Evolutionary conservation across 2,329 filamentous ascomycete genomes (phyloP).

Genomic region (Cephalotrichum gorgonifer): DNA sequence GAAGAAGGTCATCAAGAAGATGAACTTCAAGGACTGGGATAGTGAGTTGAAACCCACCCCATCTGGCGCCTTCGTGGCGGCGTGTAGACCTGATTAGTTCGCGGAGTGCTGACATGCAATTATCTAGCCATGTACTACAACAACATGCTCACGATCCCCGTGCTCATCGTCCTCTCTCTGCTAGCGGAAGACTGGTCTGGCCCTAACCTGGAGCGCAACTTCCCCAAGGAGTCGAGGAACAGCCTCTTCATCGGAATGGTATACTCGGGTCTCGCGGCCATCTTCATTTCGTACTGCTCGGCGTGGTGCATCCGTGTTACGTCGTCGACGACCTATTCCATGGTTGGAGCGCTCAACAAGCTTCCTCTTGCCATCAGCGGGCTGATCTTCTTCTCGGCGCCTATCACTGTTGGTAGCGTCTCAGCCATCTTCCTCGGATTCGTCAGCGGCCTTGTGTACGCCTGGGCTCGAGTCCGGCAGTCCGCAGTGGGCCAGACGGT

Average conservation of each 20-base stretch:
- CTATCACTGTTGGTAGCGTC: conserved; percentile 84
- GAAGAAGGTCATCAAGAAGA: conserved; percentile 98
- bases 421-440: conserved; percentile 88
- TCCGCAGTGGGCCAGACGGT: conserved; percentile 54
- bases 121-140: conserved; percentile 99
- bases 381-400: conserved; percentile 89
- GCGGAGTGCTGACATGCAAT: not conserved
- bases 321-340: conserved; percentile 94
- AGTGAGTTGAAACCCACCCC: conserved; percentile 61
- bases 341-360: conserved; percentile 98
- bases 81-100: no score
- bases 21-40: conserved; percentile 99
- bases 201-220: conserved; percentile 75
- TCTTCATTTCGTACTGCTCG: conserved; percentile 99
- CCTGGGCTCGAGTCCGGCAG: conserved; percentile 78
- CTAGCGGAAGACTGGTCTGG: conserved; percentile 87
- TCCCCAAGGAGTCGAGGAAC: conserved; percentile 72
- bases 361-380: conserved; percentile 89
- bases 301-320: conserved; percentile 98
- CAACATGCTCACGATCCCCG: conserved; percentile 91
- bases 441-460: conserved; percentile 82
- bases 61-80: no score
- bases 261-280: conserved; percentile 82
- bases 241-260: conserved; percentile 79
- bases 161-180: conserved; percentile 73